Evolutionary conservation across 176 grass and related monocot genomes (phyloP).

Genomic region (Rhynchospora pubera): DNA sequence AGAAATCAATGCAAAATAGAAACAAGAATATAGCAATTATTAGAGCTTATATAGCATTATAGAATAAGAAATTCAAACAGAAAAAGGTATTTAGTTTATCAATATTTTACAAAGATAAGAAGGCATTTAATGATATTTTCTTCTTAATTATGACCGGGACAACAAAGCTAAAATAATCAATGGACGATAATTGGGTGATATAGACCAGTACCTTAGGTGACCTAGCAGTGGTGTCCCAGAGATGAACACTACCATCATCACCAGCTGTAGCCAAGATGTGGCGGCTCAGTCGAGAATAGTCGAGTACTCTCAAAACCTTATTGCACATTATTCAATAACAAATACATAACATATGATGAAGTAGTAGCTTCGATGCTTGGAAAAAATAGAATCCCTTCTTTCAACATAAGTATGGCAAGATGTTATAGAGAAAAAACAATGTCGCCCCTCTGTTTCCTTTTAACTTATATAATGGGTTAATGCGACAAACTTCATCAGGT

Average conservation of each 20-base stretch:
- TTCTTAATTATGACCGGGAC: conserved; percentile 5
- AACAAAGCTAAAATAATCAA: conserved; percentile 18
- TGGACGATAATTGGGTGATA: background rate
- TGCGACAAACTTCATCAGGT: background rate
- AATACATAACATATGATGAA: conserved; percentile 1
- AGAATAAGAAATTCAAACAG: background rate
- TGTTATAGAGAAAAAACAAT: background rate
- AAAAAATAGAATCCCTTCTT: background rate
- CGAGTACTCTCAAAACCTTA: conserved; percentile 90
- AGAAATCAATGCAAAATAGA: conserved; percentile 1
- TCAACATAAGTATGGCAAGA: conserved; percentile 15
- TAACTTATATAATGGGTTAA: background rate
- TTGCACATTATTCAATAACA: conserved; percentile 33
- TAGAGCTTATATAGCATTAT: background rate
- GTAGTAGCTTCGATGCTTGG: background rate
- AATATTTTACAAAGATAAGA: conserved; percentile 11
- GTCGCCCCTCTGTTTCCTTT: background rate
- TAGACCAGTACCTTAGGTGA: conserved; percentile 62
- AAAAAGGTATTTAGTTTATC: background rate
- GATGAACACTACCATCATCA: conserved; percentile 96
- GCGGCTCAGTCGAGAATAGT: conserved; percentile 84
- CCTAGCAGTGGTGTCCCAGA: conserved; percentile 94
- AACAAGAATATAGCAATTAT: background rate
- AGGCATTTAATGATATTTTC: background rate
- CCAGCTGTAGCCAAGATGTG: conserved; percentile 87